These are phyloP conservation scores for Peronospora farinosa DNA, from an alignment of 352 stramenopile genomes.

Conservation along the genomic window DNA sequence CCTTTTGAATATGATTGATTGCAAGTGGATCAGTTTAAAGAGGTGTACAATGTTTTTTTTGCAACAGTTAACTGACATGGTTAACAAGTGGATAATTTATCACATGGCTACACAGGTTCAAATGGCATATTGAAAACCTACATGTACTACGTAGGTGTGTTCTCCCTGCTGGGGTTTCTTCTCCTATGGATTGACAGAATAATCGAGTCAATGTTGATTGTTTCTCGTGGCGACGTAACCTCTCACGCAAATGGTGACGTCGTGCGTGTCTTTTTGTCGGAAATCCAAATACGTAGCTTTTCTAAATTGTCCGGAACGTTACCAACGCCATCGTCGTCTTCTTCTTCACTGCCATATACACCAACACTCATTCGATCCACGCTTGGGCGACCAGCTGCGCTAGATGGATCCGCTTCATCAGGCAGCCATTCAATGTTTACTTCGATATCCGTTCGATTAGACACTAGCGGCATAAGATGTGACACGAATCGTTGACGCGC, in stretches of 20 bases:
- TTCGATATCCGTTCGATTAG: slow-evolving; percentile 76
- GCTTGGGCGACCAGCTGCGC: slow-evolving; percentile 27
- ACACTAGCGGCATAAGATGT: slow-evolving; percentile 74
- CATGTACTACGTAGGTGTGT: background rate
- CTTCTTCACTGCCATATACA: slow-evolving; percentile 7
- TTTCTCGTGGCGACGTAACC: background rate
- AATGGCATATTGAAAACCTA: slow-evolving; percentile 1
- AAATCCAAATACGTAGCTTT: slow-evolving; percentile 85
- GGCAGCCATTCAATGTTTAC: slow-evolving; percentile 80
- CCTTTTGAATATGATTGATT: slow-evolving; percentile 4
- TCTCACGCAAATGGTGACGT: slow-evolving; percentile 61
- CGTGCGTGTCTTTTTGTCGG: slow-evolving; percentile 76
- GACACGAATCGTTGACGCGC: slow-evolving; percentile 66
- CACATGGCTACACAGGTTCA: slow-evolving; percentile 18
- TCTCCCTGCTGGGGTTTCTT: background rate
- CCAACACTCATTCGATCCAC: slow-evolving; percentile 35
- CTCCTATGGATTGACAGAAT: slow-evolving; percentile 1
- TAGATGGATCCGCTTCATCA: slow-evolving; percentile 42
- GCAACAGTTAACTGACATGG: background rate
- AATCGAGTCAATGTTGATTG: background rate
- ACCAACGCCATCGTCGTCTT: slow-evolving; percentile 22
- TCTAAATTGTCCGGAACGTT: slow-evolving; percentile 41
- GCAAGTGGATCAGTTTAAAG: background rate
- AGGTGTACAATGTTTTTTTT: slow-evolving; percentile 1
- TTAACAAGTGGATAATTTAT: too few species aligned